Percentiles rank a stretch among this genome's conserved stretches.
These are phyloP conservation scores for Lyophyllum semitale DNA, from an alignment of 768 basidiomycete genomes.

Conservation along the genomic window DNA sequence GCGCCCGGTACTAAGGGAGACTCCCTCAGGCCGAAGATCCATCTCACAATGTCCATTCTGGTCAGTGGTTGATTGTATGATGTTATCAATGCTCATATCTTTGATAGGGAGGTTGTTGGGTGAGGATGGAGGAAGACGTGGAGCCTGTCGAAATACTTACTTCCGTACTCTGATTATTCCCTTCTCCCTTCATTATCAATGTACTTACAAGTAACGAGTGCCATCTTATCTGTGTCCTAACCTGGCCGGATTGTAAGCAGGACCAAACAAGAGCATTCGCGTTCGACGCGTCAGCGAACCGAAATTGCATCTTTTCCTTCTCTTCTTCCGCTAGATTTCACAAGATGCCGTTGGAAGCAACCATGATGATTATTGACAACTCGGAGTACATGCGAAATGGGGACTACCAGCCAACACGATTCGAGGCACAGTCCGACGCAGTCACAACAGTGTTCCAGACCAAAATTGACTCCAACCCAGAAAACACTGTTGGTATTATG, in stretches of 20 bases:
- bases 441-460: conserved; percentile 88
- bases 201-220: not conserved
- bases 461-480: conserved; percentile 95
- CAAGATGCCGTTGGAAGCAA: conserved; percentile 95
- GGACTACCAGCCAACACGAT: conserved; percentile 84
- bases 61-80: not conserved
- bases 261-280: conserved; percentile 19
- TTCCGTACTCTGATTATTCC: too few relatives aligned
- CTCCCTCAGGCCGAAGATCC: conserved; percentile 11
- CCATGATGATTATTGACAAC: conserved; percentile 97
- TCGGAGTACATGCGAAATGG: conserved; percentile 97
- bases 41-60: conserved; percentile 16
- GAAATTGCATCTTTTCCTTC: not conserved
- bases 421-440: conserved; percentile 90
- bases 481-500: conserved; percentile 97
- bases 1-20: conserved; percentile 33
- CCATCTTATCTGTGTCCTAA: conserved; percentile 15
- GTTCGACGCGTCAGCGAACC: conserved; percentile 34
- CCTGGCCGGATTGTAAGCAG: conserved; percentile 3
- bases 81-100: not conserved
- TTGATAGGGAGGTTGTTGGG: conserved; percentile 32
- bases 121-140: conserved; percentile 25
- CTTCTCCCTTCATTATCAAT: too few relatives aligned
- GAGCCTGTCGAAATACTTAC: not conserved
- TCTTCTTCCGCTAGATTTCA: conserved; percentile 10